Conservation (phyloP, 2,329 filamentous ascomycete species). For the Claviceps sp. region DNA sequence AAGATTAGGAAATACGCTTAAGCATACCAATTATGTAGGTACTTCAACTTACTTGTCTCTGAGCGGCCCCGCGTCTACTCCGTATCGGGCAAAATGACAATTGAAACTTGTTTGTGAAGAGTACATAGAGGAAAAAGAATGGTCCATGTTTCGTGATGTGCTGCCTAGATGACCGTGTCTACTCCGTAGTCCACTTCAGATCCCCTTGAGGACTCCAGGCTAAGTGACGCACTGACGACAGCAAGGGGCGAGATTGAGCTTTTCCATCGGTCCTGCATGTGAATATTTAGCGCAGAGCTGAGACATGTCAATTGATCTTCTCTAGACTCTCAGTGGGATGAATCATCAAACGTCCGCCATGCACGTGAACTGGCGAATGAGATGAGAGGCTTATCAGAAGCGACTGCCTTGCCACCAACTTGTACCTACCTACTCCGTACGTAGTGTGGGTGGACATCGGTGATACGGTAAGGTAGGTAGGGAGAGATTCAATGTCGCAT, state of each 20-base stretch:
- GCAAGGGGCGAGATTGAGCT: background rate
- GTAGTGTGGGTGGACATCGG: too few relatives aligned
- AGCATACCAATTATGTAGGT: too few relatives aligned
- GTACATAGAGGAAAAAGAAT: constrained; percentile 8
- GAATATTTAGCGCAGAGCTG: background rate
- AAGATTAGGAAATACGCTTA: too few relatives aligned
- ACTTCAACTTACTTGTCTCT: constrained; percentile 20
- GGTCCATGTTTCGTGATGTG: constrained; percentile 9
- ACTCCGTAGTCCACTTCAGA: constrained; percentile 13
- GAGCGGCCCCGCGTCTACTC: constrained; percentile 29
- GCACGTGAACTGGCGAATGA: too few relatives aligned
- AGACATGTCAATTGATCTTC: background rate
- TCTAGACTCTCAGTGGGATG: background rate
- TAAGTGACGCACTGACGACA: constrained; percentile 2
- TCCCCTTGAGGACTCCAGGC: constrained; percentile 7
- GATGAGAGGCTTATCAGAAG: too few relatives aligned
- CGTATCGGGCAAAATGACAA: constrained; percentile 33
- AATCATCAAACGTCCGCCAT: background rate
- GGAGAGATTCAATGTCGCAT: too few relatives aligned
- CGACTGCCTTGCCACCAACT: too few relatives aligned
- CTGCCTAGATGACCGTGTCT: constrained; percentile 23
- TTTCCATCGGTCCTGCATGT: background rate
- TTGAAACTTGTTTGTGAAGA: constrained; percentile 21
- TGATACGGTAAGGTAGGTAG: too few relatives aligned
- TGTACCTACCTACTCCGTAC: too few relatives aligned